Evolutionary conservation across 2,329 filamentous ascomycete species (phyloP).

Genomic region (Colletotrichum nymphaeae): DNA sequence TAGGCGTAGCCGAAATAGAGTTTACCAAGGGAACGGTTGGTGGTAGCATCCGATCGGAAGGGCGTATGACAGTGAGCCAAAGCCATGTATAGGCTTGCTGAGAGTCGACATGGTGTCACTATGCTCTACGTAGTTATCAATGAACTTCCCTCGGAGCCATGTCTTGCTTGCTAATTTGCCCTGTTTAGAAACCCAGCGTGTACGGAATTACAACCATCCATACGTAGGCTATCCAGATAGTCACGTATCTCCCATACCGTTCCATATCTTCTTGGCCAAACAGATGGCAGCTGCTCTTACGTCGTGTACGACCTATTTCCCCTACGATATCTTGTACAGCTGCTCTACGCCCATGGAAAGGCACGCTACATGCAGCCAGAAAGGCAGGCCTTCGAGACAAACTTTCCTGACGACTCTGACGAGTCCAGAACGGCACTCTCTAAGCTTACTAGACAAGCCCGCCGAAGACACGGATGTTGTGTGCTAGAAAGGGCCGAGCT

Average conservation of each 20-base stretch:
- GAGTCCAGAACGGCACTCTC: neutral
- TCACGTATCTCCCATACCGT: neutral
- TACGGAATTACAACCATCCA: neutral
- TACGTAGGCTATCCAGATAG: neutral
- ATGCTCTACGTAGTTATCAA: neutral
- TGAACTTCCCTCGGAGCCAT: neutral
- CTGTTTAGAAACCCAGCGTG: neutral
- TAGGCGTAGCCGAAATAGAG: neutral
- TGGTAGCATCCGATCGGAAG: neutral
- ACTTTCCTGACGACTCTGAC: neutral
- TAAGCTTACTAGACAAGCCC: too few species aligned
- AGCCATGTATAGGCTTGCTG: neutral
- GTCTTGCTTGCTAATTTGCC: neutral
- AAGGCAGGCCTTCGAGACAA: neutral
- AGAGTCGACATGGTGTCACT: neutral
- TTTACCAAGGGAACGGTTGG: neutral
- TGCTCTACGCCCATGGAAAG: neutral
- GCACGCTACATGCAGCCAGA: neutral
- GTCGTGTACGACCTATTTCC: neutral
- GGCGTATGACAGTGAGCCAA: neutral
- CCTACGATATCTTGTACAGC: neutral
- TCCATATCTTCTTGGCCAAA: neutral
- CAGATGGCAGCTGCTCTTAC: neutral
- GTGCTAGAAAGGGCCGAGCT: neutral
- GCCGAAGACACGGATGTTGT: neutral